phyloP scores from a whole-genome alignment of 108 stramenopile species.

The Parmales sp. region DNA sequence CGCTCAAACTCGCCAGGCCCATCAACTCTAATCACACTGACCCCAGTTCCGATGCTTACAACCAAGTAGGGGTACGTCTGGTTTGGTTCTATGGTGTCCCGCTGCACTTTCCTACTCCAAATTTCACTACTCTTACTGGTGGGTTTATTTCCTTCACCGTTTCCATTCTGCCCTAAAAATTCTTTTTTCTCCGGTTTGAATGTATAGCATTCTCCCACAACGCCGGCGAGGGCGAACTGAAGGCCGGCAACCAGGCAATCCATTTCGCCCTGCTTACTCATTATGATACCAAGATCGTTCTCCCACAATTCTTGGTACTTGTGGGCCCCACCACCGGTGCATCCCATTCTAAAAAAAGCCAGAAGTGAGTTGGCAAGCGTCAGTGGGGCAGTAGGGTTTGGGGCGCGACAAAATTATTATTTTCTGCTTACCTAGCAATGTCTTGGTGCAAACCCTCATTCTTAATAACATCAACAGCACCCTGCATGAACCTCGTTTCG shows the following conservation, averaged over 20 bases:
- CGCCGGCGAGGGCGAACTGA: conserved; percentile 83
- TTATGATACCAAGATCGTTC: conserved; percentile 65
- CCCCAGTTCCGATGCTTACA: conserved; percentile 94
- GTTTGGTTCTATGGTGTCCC: conserved; percentile 53
- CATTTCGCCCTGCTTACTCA: conserved; percentile 89
- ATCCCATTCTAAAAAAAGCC: conserved; percentile 19
- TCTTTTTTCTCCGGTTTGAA: conserved; percentile 51
- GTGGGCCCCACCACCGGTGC: conserved; percentile 94
- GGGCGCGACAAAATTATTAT: neutral
- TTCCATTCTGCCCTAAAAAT: neutral
- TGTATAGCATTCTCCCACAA: conserved; percentile 89
- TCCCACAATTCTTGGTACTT: conserved; percentile 84
- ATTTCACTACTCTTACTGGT: no score
- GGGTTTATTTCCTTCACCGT: neutral
- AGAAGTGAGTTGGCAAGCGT: conserved; percentile 5
- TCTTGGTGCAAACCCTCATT: conserved; percentile 63
- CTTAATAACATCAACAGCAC: conserved; percentile 81
- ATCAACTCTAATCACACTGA: conserved; percentile 84
- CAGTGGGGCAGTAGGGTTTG: conserved; percentile 1
- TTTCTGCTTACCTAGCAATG: conserved; percentile 47
- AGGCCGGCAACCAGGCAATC: conserved; percentile 89
- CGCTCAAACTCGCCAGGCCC: conserved; percentile 76
- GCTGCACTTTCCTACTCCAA: conserved; percentile 77
- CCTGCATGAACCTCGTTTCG: conserved; percentile 81
- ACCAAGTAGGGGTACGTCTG: conserved; percentile 81